Evolutionary conservation across 2,329 filamentous ascomycete genomes (phyloP), one percentile per base, ranked within the genome.

Genomic region (Pseudocercospora fijiensis): DNA sequence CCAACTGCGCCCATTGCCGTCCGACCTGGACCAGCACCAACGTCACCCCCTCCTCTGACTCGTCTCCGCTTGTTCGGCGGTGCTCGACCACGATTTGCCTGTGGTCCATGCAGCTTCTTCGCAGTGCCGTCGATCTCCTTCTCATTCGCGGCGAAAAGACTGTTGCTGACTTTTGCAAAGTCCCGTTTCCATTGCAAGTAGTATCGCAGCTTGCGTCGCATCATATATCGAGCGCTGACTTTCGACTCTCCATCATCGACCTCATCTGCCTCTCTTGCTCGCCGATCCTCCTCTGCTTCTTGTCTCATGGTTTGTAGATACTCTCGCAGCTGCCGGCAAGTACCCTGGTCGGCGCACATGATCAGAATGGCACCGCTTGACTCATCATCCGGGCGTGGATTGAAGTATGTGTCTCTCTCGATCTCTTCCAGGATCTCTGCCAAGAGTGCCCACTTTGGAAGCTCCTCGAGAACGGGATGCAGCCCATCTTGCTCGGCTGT

Each of bases 341-440:
- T 96, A 61, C 88, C 87, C 62, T 90, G 87, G 72, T 96, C 94
- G 26, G 89, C 89, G 74, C 94, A 98, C 95, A 99, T 98, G 75
- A 99, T 91, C 33, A 99, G 80, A 57, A 96, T 92, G 2, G 91
- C 91, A n/a, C 91, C 90, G 73, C 92, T 96, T 0, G 92, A 96
- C 71, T 92, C 91, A 75, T 95, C 92, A 61, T 86, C 83, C n/a
- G 83, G 79, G 8, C 83, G 80, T 5, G 91, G 90, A 67, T 96
- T 93, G 72, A 96, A 89, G 75, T 96, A 95, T 16, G 92, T 83
- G 72, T 96, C 93, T 59, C 89, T 86, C 72, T 98, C 95, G 70
- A 99, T 96, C 77, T 99, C 95, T 67, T 94, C 89, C 4, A 99
- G 80, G 0, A 97, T 88, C 62, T 97, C 92, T n/a, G 91, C 89